Conservation (phyloP, 371 early-diverging fungal genomes). For the Mortierella sp. region DNA sequence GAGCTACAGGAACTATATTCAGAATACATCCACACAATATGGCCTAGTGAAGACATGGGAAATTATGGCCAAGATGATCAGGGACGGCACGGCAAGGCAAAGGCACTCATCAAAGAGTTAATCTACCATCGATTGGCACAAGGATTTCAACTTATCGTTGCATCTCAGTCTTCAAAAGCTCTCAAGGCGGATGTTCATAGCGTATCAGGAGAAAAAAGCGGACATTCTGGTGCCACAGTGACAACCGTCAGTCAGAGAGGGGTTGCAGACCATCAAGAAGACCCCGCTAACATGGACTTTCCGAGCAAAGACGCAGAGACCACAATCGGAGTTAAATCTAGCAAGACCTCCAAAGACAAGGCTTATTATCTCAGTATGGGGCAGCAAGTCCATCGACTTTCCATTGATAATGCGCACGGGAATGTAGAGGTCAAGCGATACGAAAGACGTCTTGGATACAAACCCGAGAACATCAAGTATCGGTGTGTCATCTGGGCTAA, state of each 20-base stretch:
- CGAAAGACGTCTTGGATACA: conserved; percentile 75
- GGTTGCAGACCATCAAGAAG: neutral
- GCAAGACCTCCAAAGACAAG: conserved; percentile 23
- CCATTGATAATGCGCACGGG: conserved; percentile 75
- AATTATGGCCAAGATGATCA: conserved; percentile 24
- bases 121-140: conserved; percentile 91
- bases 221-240: neutral
- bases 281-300: conserved; percentile 25
- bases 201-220: conserved; percentile 7
- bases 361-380: conserved; percentile 85
- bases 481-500: conserved; percentile 91
- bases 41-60: conserved; percentile 74
- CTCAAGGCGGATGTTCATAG: conserved; percentile 10
- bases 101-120: conserved; percentile 83
- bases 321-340: conserved; percentile 5
- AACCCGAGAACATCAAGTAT: conserved; percentile 70
- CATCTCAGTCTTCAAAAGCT: conserved; percentile 11
- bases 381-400: conserved; percentile 83
- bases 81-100: conserved; percentile 57
- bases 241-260: neutral
- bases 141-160: conserved; percentile 91
- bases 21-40: conserved; percentile 86
- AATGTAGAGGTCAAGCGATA: conserved; percentile 92
- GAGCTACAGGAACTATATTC: conserved; percentile 77
- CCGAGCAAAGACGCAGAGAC: conserved; percentile 30